Percentiles rank a stretch among this genome's conserved stretches.
Evolutionary conservation across 306 rosid species (phyloP).

Genomic region (Rosa lucieae): DNA sequence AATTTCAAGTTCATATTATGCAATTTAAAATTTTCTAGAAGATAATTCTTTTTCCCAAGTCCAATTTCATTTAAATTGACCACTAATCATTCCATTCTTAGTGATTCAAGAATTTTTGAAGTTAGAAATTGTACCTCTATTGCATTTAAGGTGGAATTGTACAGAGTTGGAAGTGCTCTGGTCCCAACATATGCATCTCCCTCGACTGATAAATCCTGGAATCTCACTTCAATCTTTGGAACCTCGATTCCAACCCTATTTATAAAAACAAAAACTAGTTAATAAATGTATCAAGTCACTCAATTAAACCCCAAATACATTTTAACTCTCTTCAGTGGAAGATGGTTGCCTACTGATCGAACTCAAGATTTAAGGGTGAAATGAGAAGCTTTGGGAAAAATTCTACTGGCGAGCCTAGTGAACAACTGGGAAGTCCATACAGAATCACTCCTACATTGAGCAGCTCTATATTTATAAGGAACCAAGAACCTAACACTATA

Average conservation of each 20-base stretch:
- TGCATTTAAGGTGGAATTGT: constrained; percentile 53
- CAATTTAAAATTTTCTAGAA: not conserved
- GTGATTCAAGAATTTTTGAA: not conserved
- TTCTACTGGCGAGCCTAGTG: not conserved
- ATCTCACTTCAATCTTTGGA: constrained; percentile 68
- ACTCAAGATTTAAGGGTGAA: not conserved
- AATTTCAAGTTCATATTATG: not conserved
- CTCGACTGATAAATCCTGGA: constrained; percentile 53
- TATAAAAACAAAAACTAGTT: not conserved
- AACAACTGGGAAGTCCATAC: not conserved
- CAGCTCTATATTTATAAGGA: not conserved
- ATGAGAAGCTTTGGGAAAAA: not conserved
- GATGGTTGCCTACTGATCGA: not conserved
- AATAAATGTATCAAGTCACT: not conserved
- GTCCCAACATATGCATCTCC: constrained; percentile 76
- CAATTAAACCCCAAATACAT: not conserved
- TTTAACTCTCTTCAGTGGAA: not conserved
- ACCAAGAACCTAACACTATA: not conserved
- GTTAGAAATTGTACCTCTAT: constrained; percentile 49
- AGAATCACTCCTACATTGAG: not conserved
- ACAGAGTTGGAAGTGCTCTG: constrained; percentile 76
- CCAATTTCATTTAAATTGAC: not conserved
- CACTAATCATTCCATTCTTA: not conserved
- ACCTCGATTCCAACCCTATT: constrained; percentile 68
- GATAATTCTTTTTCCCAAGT: not conserved